These are phyloP conservation scores for Sporothrix mexicana DNA, from an alignment of 2,329 filamentous ascomycete species.

Conservation along the genomic window DNA sequence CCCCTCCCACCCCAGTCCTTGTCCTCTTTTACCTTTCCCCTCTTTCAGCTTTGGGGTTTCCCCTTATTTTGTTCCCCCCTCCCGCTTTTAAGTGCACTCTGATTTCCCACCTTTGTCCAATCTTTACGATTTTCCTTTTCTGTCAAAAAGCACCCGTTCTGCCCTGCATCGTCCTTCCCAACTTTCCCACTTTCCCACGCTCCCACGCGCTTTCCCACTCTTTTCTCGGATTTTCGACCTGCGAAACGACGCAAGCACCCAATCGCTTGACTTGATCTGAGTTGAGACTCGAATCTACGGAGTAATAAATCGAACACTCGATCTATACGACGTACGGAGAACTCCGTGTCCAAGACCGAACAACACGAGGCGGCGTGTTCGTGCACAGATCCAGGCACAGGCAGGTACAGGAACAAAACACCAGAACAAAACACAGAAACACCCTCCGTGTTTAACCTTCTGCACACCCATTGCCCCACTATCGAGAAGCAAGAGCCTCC, in stretches of 20 bases:
- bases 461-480: slow-evolving; percentile 3
- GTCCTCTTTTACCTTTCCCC: neutral
- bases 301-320: too few species aligned
- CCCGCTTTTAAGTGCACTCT: neutral
- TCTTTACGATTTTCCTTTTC: slow-evolving; percentile 24
- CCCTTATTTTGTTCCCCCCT: slow-evolving; percentile 1
- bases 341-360: too few species aligned
- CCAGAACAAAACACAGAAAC: too few species aligned
- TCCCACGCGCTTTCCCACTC: too few species aligned
- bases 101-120: neutral
- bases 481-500: too few species aligned
- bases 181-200: neutral
- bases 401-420: too few species aligned
- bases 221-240: too few species aligned
- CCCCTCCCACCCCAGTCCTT: neutral
- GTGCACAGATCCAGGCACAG: too few species aligned
- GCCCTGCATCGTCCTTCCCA: neutral
- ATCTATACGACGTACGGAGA: too few species aligned
- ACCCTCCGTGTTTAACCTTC: neutral
- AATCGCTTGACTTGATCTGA: too few species aligned
- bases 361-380: too few species aligned
- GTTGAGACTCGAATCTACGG: too few species aligned
- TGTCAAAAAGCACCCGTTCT: neutral
- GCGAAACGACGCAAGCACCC: neutral
- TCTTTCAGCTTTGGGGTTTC: neutral